A percentile compares a stretch with the other conserved stretches of the same genome.
Conservation (phyloP, 2,329 filamentous ascomycete genomes). For the Epichloe gansuensis region DNA sequence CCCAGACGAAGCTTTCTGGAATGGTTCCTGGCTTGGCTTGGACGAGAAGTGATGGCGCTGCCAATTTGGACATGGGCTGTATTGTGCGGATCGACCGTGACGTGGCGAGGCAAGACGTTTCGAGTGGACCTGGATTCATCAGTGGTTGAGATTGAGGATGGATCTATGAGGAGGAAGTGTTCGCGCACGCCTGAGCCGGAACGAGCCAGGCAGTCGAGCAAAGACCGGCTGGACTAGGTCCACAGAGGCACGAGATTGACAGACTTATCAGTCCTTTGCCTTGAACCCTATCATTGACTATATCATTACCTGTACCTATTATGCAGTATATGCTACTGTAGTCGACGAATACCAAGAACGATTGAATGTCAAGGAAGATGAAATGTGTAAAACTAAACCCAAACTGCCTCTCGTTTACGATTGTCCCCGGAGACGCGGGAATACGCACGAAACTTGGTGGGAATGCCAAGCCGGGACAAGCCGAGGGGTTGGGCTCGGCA, state of each 20-base stretch:
- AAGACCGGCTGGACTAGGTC: constrained; percentile 15
- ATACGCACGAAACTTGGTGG: neutral
- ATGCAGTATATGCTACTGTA: neutral
- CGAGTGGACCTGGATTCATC: constrained; percentile 74
- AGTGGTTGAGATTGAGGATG: constrained; percentile 36
- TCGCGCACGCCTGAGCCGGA: constrained; percentile 12
- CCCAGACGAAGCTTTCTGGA: constrained; percentile 45
- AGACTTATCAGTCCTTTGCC: neutral
- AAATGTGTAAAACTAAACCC: neutral
- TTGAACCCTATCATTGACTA: neutral
- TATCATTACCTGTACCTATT: constrained; percentile 1
- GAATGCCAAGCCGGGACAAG: neutral
- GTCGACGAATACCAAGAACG: neutral
- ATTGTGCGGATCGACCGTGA: constrained; percentile 72
- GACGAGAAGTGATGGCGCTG: constrained; percentile 67
- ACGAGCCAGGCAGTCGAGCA: constrained; percentile 11
- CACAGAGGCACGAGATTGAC: neutral
- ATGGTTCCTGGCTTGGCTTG: constrained; percentile 76
- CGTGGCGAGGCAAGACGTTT: constrained; percentile 77
- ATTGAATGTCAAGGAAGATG: neutral
- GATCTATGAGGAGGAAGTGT: neutral
- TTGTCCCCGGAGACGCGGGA: neutral
- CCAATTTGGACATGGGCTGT: constrained; percentile 89
- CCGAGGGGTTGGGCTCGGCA: neutral
- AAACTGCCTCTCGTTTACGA: neutral